Evolutionary conservation across 352 stramenopile species (phyloP).

Genomic region (Pythium folliculosum): DNA sequence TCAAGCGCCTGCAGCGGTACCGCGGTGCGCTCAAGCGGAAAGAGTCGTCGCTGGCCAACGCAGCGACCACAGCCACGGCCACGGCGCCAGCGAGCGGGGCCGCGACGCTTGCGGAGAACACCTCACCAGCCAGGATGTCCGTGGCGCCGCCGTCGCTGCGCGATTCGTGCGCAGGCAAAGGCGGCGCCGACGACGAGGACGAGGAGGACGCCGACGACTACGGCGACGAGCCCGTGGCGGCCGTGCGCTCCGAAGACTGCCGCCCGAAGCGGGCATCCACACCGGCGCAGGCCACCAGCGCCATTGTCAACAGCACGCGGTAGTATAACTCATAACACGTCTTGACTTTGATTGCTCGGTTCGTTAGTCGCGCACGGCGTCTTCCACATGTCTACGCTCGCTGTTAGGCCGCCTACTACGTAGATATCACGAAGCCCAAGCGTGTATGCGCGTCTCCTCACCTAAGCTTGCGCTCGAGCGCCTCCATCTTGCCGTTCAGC

Average conservation of each 20-base stretch:
- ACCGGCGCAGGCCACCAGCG: background rate
- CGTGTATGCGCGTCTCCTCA: conserved; percentile 10
- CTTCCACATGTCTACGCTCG: conserved; percentile 9
- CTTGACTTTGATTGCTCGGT: no score
- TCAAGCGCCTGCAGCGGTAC: conserved; percentile 48
- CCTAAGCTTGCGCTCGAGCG: conserved; percentile 48
- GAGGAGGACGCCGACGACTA: conserved; percentile 10
- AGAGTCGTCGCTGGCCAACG: background rate
- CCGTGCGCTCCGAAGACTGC: conserved; percentile 17
- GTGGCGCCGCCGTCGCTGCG: conserved; percentile 4
- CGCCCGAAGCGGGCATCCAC: conserved; percentile 4
- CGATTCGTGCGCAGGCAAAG: background rate
- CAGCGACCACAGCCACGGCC: background rate
- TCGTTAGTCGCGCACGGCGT: conserved; percentile 3
- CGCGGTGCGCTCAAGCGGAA: conserved; percentile 33
- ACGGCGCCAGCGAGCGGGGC: background rate
- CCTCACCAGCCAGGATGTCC: background rate
- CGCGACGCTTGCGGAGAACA: background rate
- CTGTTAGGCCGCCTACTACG: background rate
- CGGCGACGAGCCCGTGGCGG: background rate
- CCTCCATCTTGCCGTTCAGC: conserved; percentile 46
- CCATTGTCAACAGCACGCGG: background rate
- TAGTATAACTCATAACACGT: background rate
- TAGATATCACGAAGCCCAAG: no score
- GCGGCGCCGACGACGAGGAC: no score